Conservation (phyloP, 176 grass and related monocot genomes). For the Avena atlantica region DNA sequence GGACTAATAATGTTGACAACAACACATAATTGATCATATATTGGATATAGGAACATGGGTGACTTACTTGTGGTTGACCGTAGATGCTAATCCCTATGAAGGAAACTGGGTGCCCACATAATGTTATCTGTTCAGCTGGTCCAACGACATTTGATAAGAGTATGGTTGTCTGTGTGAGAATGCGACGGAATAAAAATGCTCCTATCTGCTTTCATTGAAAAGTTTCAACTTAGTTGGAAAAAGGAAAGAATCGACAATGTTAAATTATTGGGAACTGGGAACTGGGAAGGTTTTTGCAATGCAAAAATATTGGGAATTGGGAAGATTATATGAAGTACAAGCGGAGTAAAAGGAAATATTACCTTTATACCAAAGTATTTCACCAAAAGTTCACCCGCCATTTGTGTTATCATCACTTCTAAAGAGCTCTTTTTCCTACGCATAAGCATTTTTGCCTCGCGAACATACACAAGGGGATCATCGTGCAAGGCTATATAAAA, state of each 20-base stretch:
- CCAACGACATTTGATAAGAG: not conserved
- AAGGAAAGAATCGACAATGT: too few relatives aligned
- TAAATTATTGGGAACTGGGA: too few relatives aligned
- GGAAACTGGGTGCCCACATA: not conserved
- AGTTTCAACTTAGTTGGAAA: not conserved
- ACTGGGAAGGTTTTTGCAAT: too few relatives aligned
- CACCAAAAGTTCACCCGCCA: not conserved
- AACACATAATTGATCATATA: not conserved
- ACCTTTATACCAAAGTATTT: not conserved
- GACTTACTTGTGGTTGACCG: not conserved
- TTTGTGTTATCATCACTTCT: not conserved
- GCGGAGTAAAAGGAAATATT: not conserved
- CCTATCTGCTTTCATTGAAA: not conserved
- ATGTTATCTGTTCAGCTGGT: not conserved
- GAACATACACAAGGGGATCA: not conserved
- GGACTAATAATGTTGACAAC: too few relatives aligned
- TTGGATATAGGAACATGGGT: not conserved
- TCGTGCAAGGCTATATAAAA: conserved; percentile 1
- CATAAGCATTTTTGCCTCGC: not conserved
- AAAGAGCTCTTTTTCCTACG: not conserved
- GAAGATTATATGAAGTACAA: not conserved
- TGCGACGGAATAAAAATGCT: not conserved
- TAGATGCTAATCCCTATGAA: not conserved
- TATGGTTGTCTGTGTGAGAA: not conserved
- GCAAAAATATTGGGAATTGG: too few relatives aligned